Conservation (phyloP, 345 rosid genomes). For the Odontarrhena argentea region DNA sequence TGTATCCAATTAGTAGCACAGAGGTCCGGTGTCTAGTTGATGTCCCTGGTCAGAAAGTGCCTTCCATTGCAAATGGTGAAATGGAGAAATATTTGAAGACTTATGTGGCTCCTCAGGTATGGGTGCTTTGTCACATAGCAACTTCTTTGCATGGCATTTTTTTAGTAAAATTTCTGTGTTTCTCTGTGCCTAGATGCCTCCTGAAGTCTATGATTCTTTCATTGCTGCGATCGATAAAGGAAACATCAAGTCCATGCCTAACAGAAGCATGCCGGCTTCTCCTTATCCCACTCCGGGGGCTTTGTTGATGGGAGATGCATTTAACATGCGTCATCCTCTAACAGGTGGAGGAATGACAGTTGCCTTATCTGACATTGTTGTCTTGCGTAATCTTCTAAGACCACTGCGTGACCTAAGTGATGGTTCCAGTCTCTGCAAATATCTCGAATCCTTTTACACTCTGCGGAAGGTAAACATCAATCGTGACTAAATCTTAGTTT, state of each 20-base stretch:
- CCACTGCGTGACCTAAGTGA: conserved; percentile 47
- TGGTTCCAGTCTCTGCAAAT: conserved; percentile 49
- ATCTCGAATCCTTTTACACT: conserved; percentile 56
- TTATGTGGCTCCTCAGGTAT: conserved; percentile 54
- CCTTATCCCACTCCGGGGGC: conserved; percentile 56
- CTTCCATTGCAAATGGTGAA: conserved; percentile 54
- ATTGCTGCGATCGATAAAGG: conserved; percentile 50
- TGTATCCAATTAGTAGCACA: conserved; percentile 51
- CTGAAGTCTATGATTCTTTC: conserved; percentile 47
- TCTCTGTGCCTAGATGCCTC: conserved; percentile 44
- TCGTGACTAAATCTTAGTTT: neutral
- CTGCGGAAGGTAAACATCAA: conserved; percentile 49
- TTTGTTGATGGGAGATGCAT: conserved; percentile 55
- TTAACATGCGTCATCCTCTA: conserved; percentile 59
- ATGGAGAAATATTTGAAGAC: conserved; percentile 50
- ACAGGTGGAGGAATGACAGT: conserved; percentile 61
- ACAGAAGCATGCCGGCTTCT: conserved; percentile 58
- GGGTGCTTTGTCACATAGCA: neutral
- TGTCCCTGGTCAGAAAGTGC: conserved; percentile 55
- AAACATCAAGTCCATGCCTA: conserved; percentile 53
- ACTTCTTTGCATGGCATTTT: neutral
- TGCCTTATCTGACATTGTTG: conserved; percentile 54
- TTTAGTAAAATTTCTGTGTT: neutral
- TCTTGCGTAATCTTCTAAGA: conserved; percentile 49
- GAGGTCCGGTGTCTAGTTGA: conserved; percentile 54